Evolutionary conservation across 1,139 yeast species (phyloP).

Genomic region (Magnusiomyces clavatus): DNA sequence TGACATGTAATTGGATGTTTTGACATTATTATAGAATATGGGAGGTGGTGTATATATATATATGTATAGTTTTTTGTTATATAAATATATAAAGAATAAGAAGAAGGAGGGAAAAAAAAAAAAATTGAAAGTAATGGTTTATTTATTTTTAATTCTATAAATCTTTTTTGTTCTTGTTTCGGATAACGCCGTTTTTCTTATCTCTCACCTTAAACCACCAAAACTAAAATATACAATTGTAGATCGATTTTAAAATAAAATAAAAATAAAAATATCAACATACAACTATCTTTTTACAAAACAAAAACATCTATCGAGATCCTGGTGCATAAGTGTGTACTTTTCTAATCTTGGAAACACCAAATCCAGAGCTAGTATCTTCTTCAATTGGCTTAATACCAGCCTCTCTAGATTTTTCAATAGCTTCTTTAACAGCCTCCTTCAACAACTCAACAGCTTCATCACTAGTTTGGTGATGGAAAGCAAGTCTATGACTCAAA

Average conservation of each 20-base stretch:
- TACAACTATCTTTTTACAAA: too few relatives aligned
- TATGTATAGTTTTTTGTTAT: too few relatives aligned
- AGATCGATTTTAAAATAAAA: too few relatives aligned
- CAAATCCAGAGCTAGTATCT: too few relatives aligned
- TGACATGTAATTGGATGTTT: slow-evolving; percentile 72
- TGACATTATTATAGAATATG: slow-evolving; percentile 3
- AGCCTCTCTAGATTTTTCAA: slow-evolving; percentile 35
- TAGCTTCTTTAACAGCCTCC: slow-evolving; percentile 50
- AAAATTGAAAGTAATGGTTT: too few relatives aligned
- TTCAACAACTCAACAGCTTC: slow-evolving; percentile 63
- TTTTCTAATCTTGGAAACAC: too few relatives aligned
- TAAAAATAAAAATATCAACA: too few relatives aligned
- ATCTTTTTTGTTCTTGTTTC: not conserved
- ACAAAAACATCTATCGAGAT: too few relatives aligned
- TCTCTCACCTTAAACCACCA: not conserved
- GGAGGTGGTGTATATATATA: too few relatives aligned
- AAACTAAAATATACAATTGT: too few relatives aligned
- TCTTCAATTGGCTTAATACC: slow-evolving; percentile 8
- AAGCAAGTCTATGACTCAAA: slow-evolving; percentile 67
- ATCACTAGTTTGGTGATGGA: slow-evolving; percentile 71
- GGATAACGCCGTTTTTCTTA: slow-evolving; percentile 1
- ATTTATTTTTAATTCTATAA: too few relatives aligned
- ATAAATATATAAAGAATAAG: not conserved
- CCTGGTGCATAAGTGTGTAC: too few relatives aligned
- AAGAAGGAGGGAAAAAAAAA: not conserved